Evolutionary conservation across 1,139 yeast genomes (phyloP), one percentile per base, ranked within the genome.

Genomic region (Suhomyces ambrosiae): DNA sequence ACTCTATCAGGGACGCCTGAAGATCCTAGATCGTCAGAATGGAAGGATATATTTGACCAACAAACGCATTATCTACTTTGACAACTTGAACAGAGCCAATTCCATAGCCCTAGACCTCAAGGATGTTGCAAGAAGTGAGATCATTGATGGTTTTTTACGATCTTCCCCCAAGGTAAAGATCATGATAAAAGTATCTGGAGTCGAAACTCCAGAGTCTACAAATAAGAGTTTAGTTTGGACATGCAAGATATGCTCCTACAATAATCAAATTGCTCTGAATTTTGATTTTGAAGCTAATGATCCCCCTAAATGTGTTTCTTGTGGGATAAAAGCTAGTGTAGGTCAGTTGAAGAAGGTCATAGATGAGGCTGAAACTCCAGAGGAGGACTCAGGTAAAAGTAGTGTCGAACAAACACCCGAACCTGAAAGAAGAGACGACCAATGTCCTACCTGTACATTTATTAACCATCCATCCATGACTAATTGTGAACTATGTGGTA

Each of bases 401-500:
- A 33, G 32, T 23, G 13, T 34, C 13, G 38, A 37, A 3, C 28
- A 21, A 7, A 31, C 32, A 9, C 40, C 29, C 5, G 37, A 30
- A 26, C 37, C 40, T 3, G 40, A 33, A 11, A 26, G 39, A 16
- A n/a, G 65, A 34, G 71, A 76, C 38, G 68, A 72, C 28, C 71
- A 72, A 33, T 92, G 98, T 49, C 82, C 89, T 0, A 71, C 75
- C 30, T 92, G 97, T 53, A 92, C 97, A 0, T 92, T 90, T 53
- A 66, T 79, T 11, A 92, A 92, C 56, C 96, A 90, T 58, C 86
- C 90, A 0, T 78, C 86, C 3, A 65, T 92, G 68, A 65, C 73
- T 32, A 72, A 69, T 45, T 92, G 98, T 58, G 98, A 92, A 58
- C 75, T 92, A 56, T 92, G 97, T 63, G 96, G 96, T 0, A 68